phyloP scores from a whole-genome alignment of 179 eudicot genomes.

The Amaranthus tricolor region DNA sequence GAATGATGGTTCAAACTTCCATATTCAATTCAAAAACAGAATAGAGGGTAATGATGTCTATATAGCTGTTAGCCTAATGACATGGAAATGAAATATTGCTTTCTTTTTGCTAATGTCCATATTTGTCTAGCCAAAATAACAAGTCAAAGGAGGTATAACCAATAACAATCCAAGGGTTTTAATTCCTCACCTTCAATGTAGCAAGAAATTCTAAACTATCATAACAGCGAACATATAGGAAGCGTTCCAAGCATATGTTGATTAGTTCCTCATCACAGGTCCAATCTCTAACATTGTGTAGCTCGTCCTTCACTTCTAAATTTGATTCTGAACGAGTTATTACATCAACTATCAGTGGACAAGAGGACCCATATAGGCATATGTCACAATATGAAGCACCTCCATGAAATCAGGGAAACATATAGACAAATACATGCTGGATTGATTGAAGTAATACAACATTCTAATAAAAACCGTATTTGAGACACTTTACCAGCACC shows the following conservation, averaged over 20 bases:
- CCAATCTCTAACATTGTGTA: constrained; percentile 19
- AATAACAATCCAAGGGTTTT: background rate
- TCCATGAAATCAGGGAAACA: background rate
- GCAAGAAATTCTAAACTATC: constrained; percentile 78
- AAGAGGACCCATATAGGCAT: background rate
- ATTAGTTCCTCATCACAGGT: constrained; percentile 55
- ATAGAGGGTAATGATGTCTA: background rate
- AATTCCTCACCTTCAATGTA: constrained; percentile 63
- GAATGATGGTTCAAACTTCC: constrained; percentile 3
- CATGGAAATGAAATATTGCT: background rate
- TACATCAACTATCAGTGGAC: constrained; percentile 3
- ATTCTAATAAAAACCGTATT: background rate
- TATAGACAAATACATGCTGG: background rate
- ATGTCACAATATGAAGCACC: background rate
- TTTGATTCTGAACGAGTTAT: constrained; percentile 29
- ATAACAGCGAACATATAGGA: constrained; percentile 73
- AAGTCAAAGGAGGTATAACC: background rate
- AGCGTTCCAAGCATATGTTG: constrained; percentile 69
- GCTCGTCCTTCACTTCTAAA: constrained; percentile 23
- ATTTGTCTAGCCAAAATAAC: background rate
- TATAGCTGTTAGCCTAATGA: background rate
- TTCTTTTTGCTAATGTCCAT: background rate
- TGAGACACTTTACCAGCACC: background rate
- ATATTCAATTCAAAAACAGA: background rate
- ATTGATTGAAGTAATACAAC: background rate